Evolutionary conservation across 352 stramenopile species (phyloP).

Genomic region (Pythium dissotocum): DNA sequence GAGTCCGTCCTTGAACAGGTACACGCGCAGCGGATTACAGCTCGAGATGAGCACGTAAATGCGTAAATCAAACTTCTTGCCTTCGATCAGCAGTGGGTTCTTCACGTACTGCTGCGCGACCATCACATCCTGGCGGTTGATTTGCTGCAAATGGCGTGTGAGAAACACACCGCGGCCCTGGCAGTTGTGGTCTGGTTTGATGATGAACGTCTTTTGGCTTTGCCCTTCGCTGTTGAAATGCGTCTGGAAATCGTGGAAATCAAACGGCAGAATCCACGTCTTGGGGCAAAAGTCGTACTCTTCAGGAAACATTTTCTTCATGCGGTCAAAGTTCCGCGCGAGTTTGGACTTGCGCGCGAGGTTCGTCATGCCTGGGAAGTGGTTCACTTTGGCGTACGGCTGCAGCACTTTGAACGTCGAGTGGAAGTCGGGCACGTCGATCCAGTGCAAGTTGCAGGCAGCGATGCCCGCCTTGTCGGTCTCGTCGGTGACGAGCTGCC

Average conservation of each 20-base stretch:
- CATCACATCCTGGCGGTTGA: constrained; percentile 85
- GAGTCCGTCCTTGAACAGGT: constrained; percentile 91
- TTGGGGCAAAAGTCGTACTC: constrained; percentile 95
- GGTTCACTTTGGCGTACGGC: constrained; percentile 94
- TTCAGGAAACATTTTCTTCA: constrained; percentile 93
- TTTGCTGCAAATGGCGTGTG: constrained; percentile 88
- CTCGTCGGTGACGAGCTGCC: constrained; percentile 74
- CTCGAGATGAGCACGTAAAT: constrained; percentile 91
- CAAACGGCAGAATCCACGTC: constrained; percentile 96
- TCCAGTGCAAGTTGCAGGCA: constrained; percentile 93
- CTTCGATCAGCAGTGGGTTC: constrained; percentile 73
- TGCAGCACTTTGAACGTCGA: constrained; percentile 88
- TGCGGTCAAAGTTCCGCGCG: constrained; percentile 94
- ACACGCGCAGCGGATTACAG: constrained; percentile 85
- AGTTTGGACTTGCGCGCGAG: constrained; percentile 95
- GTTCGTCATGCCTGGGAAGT: constrained; percentile 95
- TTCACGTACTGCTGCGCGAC: constrained; percentile 87
- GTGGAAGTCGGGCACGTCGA: constrained; percentile 92
- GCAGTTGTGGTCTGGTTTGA: constrained; percentile 93
- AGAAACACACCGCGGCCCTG: constrained; percentile 95
- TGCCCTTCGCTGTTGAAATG: constrained; percentile 90
- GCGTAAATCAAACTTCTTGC: constrained; percentile 93
- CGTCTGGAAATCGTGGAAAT: constrained; percentile 91
- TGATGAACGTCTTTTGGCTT: constrained; percentile 93
- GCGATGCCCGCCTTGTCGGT: constrained; percentile 62